Base-by-base conservation (phyloP, 73 alveolate species). In the Stentor coeruleus region DNA sequence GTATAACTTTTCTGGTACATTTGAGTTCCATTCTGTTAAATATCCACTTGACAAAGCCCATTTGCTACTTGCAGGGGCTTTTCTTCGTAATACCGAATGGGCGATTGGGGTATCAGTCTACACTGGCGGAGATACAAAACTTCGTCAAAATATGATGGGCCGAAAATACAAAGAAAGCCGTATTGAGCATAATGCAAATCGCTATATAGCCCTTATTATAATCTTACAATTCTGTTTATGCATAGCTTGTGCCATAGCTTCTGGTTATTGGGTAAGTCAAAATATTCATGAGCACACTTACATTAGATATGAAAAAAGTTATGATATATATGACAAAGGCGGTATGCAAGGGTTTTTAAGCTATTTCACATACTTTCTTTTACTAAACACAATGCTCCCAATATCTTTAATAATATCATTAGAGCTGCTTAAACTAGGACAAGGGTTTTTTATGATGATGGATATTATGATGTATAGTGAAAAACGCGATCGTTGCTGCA, bases 351-450 rank as follows among this genome's bases (percentile, higher is more conserved):
- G 96, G 20, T 60, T 89, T 35, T 59, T 97, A 58, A 85, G 94
- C 36, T 97, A 94, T 89, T 97, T 95, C 81, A 90, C 99, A 0
- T 97, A 97, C 88, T 89, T 96, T 81, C 87, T 96, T 31, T 92
- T 97, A 28, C 87, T 96, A 74, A 97, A 97, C 86, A 97, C 99
- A 35, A 77, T 97, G 91, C 93, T 97, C 3, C 99, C 99, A 4
- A 97, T 97, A 39, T 96, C 99, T 33, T 93, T 97, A 72, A 89
- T 96, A 3, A 93, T 97, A 28, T 86, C 99, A 33, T 87, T 97
- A 20, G 99, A 97, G 85, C 74, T 97, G 55, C 97, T 96, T 28
- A 97, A 97, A 89, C 94, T 96, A n/a, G 89, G 93, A 0, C 97
- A 95, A 83, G 98, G 97, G 28, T 72, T 84, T 39, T 91, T 93